Evolutionary conservation across 176 grass and related monocot genomes (phyloP), one percentile per base, ranked within the genome.

Genomic region (Themeda triandra): DNA sequence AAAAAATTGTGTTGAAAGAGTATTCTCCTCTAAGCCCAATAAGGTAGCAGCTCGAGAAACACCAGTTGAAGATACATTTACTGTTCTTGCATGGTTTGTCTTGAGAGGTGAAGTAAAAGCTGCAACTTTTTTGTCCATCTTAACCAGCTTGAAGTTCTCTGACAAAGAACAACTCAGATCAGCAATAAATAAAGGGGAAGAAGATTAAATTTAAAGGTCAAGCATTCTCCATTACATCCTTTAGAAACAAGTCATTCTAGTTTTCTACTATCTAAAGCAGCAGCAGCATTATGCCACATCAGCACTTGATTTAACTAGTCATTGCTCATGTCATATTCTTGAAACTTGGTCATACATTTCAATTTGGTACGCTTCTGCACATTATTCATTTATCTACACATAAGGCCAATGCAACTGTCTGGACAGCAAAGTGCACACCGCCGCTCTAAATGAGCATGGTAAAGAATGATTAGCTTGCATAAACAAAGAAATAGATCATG

Each of bases 11-110:
- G 85, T 64, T 42, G 91, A 91, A 80, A 93, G 48, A 40, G 89
- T 82, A 77, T 88, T 82, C 74, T 85, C 87, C 66, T 95, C 89
- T 87, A 95, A 85, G 27, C 95, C 91, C 88, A 95, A 80, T 80
- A 98, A 92, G 74, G 85, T 87, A 82, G 93, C 87, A 86, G 92
- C 95, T 73, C 83, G 88, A 82, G 87, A 84, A 51, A 98, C 84
- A 65, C 88, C 91, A 74, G 77, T 39, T 75, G 89, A 92, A 95
- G 90, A 87, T 76, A 98, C 15, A 76, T 91, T 95, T 77, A 92
- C 87, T 80, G 75, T 87, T 88, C 78, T 90, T 78, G 78, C 31
- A 67, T 4, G 82, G 75, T 30, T 85, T 90, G 77, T 92, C 83
- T 93, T 88, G 74, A 98, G 83, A 85, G 85, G 87, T 71, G 89